Base-by-base conservation (phyloP, 2,329 filamentous ascomycete genomes). In the Acephala macrosclerotiorum region DNA sequence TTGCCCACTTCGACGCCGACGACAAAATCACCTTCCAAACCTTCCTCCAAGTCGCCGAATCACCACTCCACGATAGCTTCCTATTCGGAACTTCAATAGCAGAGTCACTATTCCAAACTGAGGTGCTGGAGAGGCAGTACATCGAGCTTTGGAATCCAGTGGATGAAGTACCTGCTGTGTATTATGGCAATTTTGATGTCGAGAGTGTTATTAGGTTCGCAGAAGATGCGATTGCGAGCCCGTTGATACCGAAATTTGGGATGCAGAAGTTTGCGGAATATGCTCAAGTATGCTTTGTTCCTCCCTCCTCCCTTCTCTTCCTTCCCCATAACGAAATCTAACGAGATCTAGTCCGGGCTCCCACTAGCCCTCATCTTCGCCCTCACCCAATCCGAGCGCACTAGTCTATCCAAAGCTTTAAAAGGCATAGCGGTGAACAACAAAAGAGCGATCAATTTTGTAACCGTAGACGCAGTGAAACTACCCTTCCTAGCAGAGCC, bases 1-100 rank as follows among this genome's bases (percentile, higher is more conserved):
- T 98, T 68, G 94, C 90, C 72, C 97, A 94, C 86, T 86, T 97
- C 76, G 88, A 88, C 68, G 82, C 85, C 66, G 88, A 90, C 69
- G 89, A 91, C 80, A 81, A 88, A 72, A 12, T 22, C 2, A 20
- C n/a, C 25, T n/a, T 49, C 3, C 4, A 22, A 9, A 11, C 20
- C 45, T 49, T 49, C n/a, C 3, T 49, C n/a, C 18, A 49, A 9
- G 11, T 25, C 9, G 45, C 45, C 2, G 45, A 49, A 14, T 49
- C 45, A 9, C n/a, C 45, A 25, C 45, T 49, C 14, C 45, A 49
- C 20, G 45, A 49, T 8, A 25, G 8, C 4, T 49, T 49, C 11
- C 3, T 49, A 6, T 49, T 49, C n/a, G 45, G n/a, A 20, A 49
- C 45, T 5, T 8, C 45, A 25, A 49, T n/a, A 49, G 12, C n/a